Evolutionary conservation across 306 rosid species (phyloP), one percentile per base, ranked within the genome.

Genomic region (Ormosia emarginata): DNA sequence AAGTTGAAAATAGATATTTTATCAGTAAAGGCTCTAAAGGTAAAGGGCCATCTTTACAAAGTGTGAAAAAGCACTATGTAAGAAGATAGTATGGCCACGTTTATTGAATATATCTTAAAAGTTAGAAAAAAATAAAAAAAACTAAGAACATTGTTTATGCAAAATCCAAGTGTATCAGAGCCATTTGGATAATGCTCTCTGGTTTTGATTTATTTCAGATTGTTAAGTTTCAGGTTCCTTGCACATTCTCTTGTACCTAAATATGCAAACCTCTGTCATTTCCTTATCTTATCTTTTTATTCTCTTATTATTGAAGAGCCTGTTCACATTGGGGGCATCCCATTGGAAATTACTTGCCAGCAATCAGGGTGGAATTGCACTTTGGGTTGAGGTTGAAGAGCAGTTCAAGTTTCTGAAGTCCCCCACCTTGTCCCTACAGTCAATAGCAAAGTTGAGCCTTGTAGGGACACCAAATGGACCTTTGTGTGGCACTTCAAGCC

Each of bases 1-100:
- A 85, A 81, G 71, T 79, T 50, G 74, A 59, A 64, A 24, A 64
- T 32, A 53, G 86, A 87, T 86, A 62, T 76, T 33, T 62, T 43
- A 43, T 32, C 8, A 77, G 46, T 53, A 79, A 50, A 24, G 36
- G 17, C 0, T 63, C 8, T 49, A 49, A 79, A 76, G 74, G 29
- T 39, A 49, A 70, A 64, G 72, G 7, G 29, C 9, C 64, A 64
- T 11, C 56, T 73, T 57, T 71, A 40, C 82, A 74, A 71, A 61
- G 76, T 32, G 82, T 56, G 37, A 47, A 44, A 56, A 14, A 77
- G 79, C 90, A 89, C 90, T 73, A 83, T 77, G 18, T 65, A 81
- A 79, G 92, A 80, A 85, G 70, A 79, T 79, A 69, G 44, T 40
- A 46, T 34, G 53, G 89, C 93, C 96, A 91, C 93, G 89, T 89